phyloP scores from a whole-genome alignment of 2,329 filamentous ascomycete genomes.

The Decorospora gaudefroyi region DNA sequence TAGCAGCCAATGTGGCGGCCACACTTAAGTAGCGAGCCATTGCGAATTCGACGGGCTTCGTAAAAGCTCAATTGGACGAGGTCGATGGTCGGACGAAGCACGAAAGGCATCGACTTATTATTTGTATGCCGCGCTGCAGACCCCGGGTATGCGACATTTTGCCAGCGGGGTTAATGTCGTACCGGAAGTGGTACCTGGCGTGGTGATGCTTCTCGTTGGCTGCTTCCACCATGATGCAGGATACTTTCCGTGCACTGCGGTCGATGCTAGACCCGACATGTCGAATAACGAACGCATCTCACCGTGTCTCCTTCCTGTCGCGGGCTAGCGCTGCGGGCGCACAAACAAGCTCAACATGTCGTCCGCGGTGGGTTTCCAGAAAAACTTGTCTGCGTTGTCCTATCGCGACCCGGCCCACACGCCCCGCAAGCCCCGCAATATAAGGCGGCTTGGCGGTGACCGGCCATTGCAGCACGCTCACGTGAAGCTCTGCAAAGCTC shows the following conservation, averaged over 20 bases:
- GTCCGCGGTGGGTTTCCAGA: conserved; percentile 24
- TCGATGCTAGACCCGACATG: conserved; percentile 15
- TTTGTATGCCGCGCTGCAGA: conserved; percentile 25
- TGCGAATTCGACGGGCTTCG: conserved; percentile 34
- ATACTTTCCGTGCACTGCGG: conserved; percentile 13
- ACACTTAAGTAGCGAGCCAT: conserved; percentile 45
- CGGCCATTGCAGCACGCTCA: conserved; percentile 7
- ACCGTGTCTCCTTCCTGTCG: conserved; percentile 30
- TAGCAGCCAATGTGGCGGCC: conserved; percentile 41
- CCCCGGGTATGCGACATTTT: conserved; percentile 13
- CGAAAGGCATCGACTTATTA: conserved; percentile 28
- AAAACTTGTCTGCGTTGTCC: conserved; percentile 27
- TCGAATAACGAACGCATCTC: conserved; percentile 11
- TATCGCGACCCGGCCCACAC: conserved; percentile 26
- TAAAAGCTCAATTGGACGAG: conserved; percentile 33
- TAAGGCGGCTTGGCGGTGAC: conserved; percentile 25
- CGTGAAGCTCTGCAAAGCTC: conserved; percentile 9
- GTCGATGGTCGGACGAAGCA: conserved; percentile 24
- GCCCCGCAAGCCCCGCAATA: conserved; percentile 16
- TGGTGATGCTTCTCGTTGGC: conserved; percentile 10
- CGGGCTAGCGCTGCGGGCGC: conserved; percentile 18
- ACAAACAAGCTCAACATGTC: conserved; percentile 38
- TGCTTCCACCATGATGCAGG: conserved; percentile 24
- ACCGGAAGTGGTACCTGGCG: conserved; percentile 20
- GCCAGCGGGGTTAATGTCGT: conserved; percentile 19